phyloP scores from a whole-genome alignment of 2,329 filamentous ascomycete species.

The Colletotrichum sp. region DNA sequence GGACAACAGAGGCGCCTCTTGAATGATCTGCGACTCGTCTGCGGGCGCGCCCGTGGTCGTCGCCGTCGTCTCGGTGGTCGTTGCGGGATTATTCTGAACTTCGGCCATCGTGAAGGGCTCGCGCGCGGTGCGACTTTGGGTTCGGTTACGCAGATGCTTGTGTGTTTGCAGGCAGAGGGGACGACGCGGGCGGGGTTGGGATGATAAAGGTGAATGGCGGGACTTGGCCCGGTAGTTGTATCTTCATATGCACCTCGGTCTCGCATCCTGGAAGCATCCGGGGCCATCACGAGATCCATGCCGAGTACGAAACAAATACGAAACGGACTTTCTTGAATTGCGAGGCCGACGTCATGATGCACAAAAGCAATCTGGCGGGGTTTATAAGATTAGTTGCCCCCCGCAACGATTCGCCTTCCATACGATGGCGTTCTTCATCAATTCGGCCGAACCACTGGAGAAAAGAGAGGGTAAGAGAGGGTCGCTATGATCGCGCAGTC shows the following conservation, averaged over 20 bases:
- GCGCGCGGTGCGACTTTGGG: neutral
- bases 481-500: neutral
- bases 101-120: constrained; percentile 4
- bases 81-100: neutral
- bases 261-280: neutral
- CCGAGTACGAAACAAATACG: constrained; percentile 18
- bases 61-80: neutral
- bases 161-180: neutral
- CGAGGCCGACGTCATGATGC: neutral
- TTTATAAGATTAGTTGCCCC: neutral
- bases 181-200: constrained; percentile 7
- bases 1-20: neutral
- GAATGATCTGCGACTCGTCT: neutral
- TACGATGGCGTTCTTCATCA: neutral
- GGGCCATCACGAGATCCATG: neutral
- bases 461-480: neutral
- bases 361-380: neutral
- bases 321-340: neutral
- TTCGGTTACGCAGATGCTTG: neutral
- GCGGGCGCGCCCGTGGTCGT: neutral
- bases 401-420: neutral
- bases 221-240: constrained; percentile 13
- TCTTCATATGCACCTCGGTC: constrained; percentile 7
- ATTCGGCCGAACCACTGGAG: neutral
- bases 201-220: neutral